Percentiles rank a stretch among this genome's conserved stretches.
These are phyloP conservation scores for Circinella minor DNA, from an alignment of 371 early-diverging fungal genomes.

Conservation along the genomic window DNA sequence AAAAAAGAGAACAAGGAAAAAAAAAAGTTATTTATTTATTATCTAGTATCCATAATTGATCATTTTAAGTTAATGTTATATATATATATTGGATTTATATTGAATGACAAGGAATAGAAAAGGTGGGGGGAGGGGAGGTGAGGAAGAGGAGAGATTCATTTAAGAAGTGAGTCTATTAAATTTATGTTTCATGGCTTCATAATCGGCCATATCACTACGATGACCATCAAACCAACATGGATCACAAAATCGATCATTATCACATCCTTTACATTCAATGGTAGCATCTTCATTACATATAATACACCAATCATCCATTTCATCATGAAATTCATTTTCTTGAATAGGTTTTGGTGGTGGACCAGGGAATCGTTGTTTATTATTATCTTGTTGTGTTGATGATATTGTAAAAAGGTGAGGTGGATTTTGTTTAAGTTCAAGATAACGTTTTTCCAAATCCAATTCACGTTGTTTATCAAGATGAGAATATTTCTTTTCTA, in stretches of 20 bases:
- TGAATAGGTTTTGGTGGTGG: conserved; percentile 52
- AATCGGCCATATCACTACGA: conserved; percentile 39
- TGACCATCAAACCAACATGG: conserved; percentile 62
- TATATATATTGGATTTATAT: no score
- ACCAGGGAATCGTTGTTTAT: conserved; percentile 28
- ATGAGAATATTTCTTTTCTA: conserved; percentile 49
- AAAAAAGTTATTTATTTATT: no score
- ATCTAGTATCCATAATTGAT: no score
- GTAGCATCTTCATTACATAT: conserved; percentile 70
- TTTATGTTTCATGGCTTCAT: conserved; percentile 36
- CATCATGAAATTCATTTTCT: conserved; percentile 45
- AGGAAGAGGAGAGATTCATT: no score
- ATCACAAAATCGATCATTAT: conserved; percentile 59
- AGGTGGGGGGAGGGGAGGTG: no score
- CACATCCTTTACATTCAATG: conserved; percentile 61
- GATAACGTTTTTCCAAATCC: conserved; percentile 42
- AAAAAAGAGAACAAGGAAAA: no score
- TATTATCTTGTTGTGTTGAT: neutral
- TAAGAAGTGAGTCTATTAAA: conserved; percentile 11
- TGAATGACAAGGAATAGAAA: no score
- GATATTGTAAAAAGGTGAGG: conserved; percentile 6
- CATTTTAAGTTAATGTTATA: no score
- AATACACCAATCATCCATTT: conserved; percentile 69
- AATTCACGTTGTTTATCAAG: conserved; percentile 36
- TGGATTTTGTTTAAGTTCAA: conserved; percentile 34